These are phyloP conservation scores for Diaporthe citrichinensis DNA, from an alignment of 2,329 filamentous ascomycete genomes.

Conservation along the genomic window DNA sequence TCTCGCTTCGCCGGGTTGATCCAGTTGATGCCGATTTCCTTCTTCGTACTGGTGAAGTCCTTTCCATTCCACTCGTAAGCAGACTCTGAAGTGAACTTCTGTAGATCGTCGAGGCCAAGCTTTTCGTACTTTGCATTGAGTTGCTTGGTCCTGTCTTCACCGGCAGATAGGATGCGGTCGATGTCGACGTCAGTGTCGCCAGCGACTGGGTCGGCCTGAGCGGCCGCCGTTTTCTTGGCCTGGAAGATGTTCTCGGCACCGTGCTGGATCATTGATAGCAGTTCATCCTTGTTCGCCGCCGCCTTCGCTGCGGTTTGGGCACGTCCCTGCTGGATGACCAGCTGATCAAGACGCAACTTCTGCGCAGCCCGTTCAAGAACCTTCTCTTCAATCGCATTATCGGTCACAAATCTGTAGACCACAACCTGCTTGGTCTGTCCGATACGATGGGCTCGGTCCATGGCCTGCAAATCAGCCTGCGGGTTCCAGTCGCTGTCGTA, in stretches of 20 bases:
- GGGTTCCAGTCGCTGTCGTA: constrained; percentile 99
- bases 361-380: constrained; percentile 96
- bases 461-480: constrained; percentile 97
- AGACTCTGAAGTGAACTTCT: constrained; percentile 97
- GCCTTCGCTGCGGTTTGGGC: constrained; percentile 92
- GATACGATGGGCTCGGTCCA: constrained; percentile 98
- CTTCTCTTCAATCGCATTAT: constrained; percentile 98
- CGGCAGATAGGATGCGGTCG: constrained; percentile 86
- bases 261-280: constrained; percentile 98
- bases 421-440: constrained; percentile 98
- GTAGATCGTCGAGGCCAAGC: constrained; percentile 94
- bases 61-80: constrained; percentile 99
- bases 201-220: constrained; percentile 69
- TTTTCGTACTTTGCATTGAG: constrained; percentile 97
- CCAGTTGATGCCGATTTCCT: constrained; percentile 93
- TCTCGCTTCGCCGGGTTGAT: constrained; percentile 99
- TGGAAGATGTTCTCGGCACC: constrained; percentile 96
- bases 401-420: constrained; percentile 96
- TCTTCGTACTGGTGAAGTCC: constrained; percentile 92
- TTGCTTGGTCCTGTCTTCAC: constrained; percentile 89
- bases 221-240: constrained; percentile 75
- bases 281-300: constrained; percentile 94
- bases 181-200: constrained; percentile 90
- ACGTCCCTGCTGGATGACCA: constrained; percentile 98
- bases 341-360: constrained; percentile 94